Evolutionary conservation across 305 asterid genomes (phyloP).

Genomic region (Fraxinus dipetala): DNA sequence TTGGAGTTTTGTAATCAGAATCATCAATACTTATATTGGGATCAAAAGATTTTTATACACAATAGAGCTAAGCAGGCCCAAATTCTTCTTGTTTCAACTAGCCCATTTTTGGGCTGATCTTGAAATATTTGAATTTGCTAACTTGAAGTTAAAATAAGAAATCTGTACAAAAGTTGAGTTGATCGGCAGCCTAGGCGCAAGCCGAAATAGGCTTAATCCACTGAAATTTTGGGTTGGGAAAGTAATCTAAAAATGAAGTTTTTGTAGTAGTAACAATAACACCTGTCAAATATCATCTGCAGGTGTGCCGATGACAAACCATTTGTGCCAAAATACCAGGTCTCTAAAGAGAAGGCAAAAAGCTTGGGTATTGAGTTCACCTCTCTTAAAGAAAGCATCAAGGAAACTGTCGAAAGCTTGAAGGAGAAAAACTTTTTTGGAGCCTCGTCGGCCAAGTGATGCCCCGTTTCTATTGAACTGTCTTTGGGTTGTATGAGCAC

Average conservation of each 20-base stretch:
- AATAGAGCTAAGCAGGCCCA: neutral
- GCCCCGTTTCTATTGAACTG: neutral
- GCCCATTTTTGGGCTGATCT: neutral
- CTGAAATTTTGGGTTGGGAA: neutral
- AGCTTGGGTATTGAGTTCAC: slow-evolving; percentile 27
- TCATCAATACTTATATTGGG: neutral
- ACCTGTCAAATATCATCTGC: neutral
- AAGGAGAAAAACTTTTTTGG: slow-evolving; percentile 19
- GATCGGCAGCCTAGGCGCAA: neutral
- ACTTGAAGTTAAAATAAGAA: neutral
- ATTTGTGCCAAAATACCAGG: slow-evolving; percentile 22
- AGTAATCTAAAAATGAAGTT: neutral
- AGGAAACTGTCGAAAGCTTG: slow-evolving; percentile 33
- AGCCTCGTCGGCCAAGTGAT: neutral
- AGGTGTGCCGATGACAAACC: slow-evolving; percentile 33
- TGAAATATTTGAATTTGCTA: neutral
- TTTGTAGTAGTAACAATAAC: neutral
- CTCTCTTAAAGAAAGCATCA: slow-evolving; percentile 22
- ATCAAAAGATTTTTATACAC: neutral
- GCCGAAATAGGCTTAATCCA: neutral
- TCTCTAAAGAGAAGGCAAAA: slow-evolving; percentile 27
- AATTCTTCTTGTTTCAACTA: neutral
- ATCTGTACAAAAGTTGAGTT: neutral
- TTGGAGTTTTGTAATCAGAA: neutral
- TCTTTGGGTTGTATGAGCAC: neutral